Percentiles rank a stretch among this genome's conserved stretches.
Evolutionary conservation across 2,329 filamentous ascomycete genomes (phyloP).

Genomic region (Cryphonectria radicalis): DNA sequence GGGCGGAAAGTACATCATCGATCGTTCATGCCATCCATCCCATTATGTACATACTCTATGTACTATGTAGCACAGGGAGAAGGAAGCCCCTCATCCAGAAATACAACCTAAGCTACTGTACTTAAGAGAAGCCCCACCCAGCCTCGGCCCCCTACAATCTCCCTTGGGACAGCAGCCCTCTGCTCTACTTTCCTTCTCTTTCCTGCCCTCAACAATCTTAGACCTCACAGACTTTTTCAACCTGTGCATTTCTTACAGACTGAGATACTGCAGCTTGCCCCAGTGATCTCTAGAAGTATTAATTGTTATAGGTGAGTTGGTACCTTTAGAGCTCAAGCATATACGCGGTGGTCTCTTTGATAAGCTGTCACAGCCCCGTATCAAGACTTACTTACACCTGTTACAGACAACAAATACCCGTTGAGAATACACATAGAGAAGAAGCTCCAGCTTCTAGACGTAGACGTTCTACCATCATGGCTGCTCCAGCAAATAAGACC

Average conservation of each 20-base stretch:
- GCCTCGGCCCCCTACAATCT: constrained; percentile 2
- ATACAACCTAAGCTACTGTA: neutral
- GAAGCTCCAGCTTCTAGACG: neutral
- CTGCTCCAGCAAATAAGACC: constrained; percentile 69
- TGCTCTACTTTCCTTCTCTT: neutral
- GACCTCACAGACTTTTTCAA: neutral
- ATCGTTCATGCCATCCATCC: neutral
- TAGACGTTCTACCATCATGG: constrained; percentile 59
- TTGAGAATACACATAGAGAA: neutral
- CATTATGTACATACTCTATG: too few relatives aligned
- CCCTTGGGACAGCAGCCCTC: neutral
- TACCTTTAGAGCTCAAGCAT: neutral
- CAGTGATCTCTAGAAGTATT: neutral
- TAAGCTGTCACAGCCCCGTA: neutral
- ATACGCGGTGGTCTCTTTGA: neutral
- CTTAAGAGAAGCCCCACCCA: neutral
- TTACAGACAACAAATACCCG: neutral
- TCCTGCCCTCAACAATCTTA: neutral
- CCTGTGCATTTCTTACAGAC: neutral
- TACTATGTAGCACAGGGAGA: neutral
- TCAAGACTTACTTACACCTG: neutral
- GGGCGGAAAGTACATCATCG: neutral
- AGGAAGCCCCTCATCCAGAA: neutral
- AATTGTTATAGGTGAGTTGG: constrained; percentile 1
- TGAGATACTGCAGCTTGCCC: neutral